These are phyloP conservation scores for Candida germanica DNA, from an alignment of 805 yeast genomes.

Conservation along the genomic window DNA sequence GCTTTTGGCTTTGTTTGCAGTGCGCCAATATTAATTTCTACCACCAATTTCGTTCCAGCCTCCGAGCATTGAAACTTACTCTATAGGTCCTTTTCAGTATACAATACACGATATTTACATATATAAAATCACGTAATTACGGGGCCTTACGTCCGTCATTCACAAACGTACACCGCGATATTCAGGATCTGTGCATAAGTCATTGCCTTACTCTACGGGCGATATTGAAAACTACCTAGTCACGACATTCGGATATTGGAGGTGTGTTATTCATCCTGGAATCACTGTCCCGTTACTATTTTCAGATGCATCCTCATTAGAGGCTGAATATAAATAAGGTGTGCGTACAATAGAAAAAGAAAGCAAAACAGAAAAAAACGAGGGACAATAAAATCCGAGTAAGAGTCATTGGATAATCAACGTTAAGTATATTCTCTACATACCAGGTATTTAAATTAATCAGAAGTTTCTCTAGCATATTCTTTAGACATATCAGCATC, in stretches of 20 bases:
- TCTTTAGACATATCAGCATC: slow-evolving; percentile 94
- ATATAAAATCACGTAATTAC: neutral
- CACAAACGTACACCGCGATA: neutral
- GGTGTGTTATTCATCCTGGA: slow-evolving; percentile 4
- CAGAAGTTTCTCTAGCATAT: slow-evolving; percentile 66
- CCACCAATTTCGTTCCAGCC: slow-evolving; percentile 1
- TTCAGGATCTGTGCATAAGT: slow-evolving; percentile 1
- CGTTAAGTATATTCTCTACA: no score
- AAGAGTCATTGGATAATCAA: no score
- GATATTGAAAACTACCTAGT: slow-evolving; percentile 2
- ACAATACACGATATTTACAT: slow-evolving; percentile 3
- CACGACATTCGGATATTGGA: slow-evolving; percentile 6
- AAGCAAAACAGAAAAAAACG: neutral
- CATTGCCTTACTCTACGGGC: slow-evolving; percentile 1
- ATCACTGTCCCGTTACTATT: slow-evolving; percentile 3
- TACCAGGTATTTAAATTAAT: no score
- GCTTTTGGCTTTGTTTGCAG: slow-evolving; percentile 4
- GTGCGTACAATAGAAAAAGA: no score
- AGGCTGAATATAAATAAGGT: no score
- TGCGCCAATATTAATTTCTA: slow-evolving; percentile 3
- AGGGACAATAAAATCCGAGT: slow-evolving; percentile 5
- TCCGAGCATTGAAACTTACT: neutral
- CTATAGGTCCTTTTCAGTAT: neutral
- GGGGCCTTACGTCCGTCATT: neutral
- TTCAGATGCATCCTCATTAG: neutral